These are phyloP conservation scores for Sporothrix luriei DNA, from an alignment of 2,329 filamentous ascomycete genomes.

Conservation along the genomic window DNA sequence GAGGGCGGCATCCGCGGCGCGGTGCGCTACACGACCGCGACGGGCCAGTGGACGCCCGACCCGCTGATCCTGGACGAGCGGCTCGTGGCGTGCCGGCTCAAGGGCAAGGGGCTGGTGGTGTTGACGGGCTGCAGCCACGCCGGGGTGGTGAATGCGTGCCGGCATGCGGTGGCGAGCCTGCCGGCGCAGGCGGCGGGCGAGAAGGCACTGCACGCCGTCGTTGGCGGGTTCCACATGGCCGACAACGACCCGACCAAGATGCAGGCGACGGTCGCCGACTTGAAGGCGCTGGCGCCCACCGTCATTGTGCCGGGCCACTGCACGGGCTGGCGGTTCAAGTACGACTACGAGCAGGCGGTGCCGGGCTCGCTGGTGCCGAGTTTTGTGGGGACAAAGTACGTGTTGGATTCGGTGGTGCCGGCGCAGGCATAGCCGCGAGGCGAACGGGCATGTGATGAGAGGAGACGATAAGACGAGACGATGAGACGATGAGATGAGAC, in stretches of 20 bases:
- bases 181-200: constrained; percentile 25
- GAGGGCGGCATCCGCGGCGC: constrained; percentile 52
- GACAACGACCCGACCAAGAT: constrained; percentile 50
- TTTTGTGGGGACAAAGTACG: constrained; percentile 51
- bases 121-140: constrained; percentile 61
- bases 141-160: constrained; percentile 56
- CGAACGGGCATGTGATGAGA: neutral
- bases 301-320: constrained; percentile 59
- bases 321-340: constrained; percentile 59
- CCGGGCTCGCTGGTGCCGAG: constrained; percentile 54
- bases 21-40: constrained; percentile 47
- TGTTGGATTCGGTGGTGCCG: neutral
- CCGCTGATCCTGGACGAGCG: constrained; percentile 56
- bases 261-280: constrained; percentile 50
- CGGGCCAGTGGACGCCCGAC: constrained; percentile 51
- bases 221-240: constrained; percentile 59
- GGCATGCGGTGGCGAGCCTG: constrained; percentile 47
- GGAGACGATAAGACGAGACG: neutral
- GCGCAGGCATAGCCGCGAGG: too few relatives aligned
- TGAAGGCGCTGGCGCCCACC: constrained; percentile 51
- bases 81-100: constrained; percentile 56
- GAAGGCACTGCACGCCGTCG: constrained; percentile 51
- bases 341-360: constrained; percentile 55
- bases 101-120: constrained; percentile 58
- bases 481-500: neutral